Percentiles rank a stretch among this genome's conserved stretches.
Evolutionary conservation across 768 basidiomycete genomes (phyloP).

Genomic region (Panaeolus cyanescens): DNA sequence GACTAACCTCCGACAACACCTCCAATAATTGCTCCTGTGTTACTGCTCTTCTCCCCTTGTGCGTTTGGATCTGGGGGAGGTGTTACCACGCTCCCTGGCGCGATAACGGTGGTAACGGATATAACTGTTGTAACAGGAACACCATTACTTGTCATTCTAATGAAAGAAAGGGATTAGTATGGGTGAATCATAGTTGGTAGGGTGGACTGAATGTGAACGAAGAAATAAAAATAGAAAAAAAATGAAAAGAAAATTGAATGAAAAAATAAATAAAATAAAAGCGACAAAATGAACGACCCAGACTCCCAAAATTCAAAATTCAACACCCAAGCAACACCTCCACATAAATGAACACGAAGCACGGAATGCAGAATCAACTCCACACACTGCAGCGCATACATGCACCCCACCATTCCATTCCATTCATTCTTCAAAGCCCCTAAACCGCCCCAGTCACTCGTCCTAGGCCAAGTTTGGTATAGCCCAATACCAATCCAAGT

Average conservation of each 20-base stretch:
- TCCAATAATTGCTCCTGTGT: slow-evolving; percentile 24
- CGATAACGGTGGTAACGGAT: slow-evolving; percentile 12
- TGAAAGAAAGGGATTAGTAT: not conserved
- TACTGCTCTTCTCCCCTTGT: slow-evolving; percentile 4
- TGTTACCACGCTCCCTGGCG: slow-evolving; percentile 7
- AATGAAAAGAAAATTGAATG: not conserved
- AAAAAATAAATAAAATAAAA: not conserved
- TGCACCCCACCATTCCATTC: too few species aligned
- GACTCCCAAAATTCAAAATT: not conserved
- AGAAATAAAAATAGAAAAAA: not conserved
- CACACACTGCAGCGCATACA: too few species aligned
- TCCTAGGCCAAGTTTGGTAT: too few species aligned
- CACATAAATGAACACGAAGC: too few species aligned
- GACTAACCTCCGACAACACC: slow-evolving; percentile 28
- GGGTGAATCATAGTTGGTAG: not conserved
- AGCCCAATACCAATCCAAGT: too few species aligned
- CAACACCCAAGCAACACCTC: too few species aligned
- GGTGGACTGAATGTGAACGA: not conserved
- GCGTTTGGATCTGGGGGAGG: not conserved
- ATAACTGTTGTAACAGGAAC: slow-evolving; percentile 19
- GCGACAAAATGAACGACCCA: not conserved
- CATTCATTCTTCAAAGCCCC: too few species aligned
- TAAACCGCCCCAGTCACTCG: too few species aligned
- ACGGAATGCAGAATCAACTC: too few species aligned
- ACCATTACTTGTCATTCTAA: slow-evolving; percentile 20